Conservation (phyloP, 176 grass and related monocot species). For the Melocanna baccifera region DNA sequence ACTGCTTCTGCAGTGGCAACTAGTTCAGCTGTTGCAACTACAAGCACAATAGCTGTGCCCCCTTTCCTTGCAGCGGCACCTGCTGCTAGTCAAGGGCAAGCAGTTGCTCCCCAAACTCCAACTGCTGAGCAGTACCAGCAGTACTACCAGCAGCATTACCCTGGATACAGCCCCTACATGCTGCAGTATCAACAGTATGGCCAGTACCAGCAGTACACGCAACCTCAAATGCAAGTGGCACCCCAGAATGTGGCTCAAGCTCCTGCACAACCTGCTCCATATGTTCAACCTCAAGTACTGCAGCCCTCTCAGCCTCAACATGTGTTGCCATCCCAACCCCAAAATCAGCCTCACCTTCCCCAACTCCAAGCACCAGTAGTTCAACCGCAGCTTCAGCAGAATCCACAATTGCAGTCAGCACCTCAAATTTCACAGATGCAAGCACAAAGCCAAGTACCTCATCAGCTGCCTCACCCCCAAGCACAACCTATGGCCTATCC, state of each 20-base stretch:
- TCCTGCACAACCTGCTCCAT: slow-evolving; percentile 43
- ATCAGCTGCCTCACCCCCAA: slow-evolving; percentile 31
- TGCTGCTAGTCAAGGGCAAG: slow-evolving; percentile 45
- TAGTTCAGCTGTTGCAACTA: slow-evolving; percentile 29
- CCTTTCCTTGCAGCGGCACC: slow-evolving; percentile 29
- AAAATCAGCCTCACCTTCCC: slow-evolving; percentile 24
- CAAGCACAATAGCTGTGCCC: slow-evolving; percentile 8
- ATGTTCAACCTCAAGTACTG: slow-evolving; percentile 49
- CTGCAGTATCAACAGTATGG: slow-evolving; percentile 82
- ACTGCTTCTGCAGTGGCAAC: slow-evolving; percentile 26
- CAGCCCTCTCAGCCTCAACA: slow-evolving; percentile 34
- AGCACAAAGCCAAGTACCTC: slow-evolving; percentile 37
- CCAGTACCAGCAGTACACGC: slow-evolving; percentile 67
- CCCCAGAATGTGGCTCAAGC: slow-evolving; percentile 42
- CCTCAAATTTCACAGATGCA: slow-evolving; percentile 45
- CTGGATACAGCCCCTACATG: slow-evolving; percentile 70
- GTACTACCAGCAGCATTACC: slow-evolving; percentile 79
- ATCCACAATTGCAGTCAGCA: slow-evolving; percentile 38
- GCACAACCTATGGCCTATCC: slow-evolving; percentile 42
- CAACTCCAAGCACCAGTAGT: slow-evolving; percentile 33
- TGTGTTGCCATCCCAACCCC: slow-evolving; percentile 37
- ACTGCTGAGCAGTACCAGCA: slow-evolving; percentile 72
- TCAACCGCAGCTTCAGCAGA: slow-evolving; percentile 51
- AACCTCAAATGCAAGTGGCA: slow-evolving; percentile 47
- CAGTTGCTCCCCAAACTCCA: slow-evolving; percentile 38